These are phyloP conservation scores for Bretziella fagacearum DNA, from an alignment of 2,329 filamentous ascomycete genomes.

Conservation along the genomic window DNA sequence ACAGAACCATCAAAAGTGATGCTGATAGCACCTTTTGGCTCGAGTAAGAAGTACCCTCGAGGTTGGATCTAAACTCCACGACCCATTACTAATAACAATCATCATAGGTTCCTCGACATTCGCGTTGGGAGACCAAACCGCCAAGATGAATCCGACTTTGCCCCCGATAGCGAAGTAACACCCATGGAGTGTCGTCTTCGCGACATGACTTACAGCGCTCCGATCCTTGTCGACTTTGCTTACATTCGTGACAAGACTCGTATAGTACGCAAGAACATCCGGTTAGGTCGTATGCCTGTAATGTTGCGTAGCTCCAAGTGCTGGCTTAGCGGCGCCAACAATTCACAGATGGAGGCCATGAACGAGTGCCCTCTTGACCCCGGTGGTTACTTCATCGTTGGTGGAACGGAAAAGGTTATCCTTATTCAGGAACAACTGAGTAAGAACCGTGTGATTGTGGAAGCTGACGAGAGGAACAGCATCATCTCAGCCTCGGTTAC, in stretches of 20 bases:
- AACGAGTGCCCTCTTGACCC: slow-evolving; percentile 94
- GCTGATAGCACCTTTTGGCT: slow-evolving; percentile 86
- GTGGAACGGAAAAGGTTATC: slow-evolving; percentile 96
- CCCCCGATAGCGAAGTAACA: slow-evolving; percentile 58
- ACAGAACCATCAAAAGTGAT: slow-evolving; percentile 76
- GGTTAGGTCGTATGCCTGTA: slow-evolving; percentile 81
- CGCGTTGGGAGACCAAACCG: slow-evolving; percentile 69
- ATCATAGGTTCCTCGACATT: slow-evolving; percentile 60
- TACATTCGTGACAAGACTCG: slow-evolving; percentile 69
- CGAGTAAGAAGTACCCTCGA: slow-evolving; percentile 31
- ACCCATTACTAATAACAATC: neutral
- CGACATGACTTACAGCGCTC: slow-evolving; percentile 95
- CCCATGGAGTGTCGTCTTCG: slow-evolving; percentile 93
- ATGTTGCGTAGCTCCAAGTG: slow-evolving; percentile 97
- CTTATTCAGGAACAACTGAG: slow-evolving; percentile 95
- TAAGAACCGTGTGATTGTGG: slow-evolving; percentile 97
- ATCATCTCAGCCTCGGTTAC: slow-evolving; percentile 92
- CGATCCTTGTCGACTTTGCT: slow-evolving; percentile 80
- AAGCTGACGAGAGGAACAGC: slow-evolving; percentile 79
- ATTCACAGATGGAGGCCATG: slow-evolving; percentile 75
- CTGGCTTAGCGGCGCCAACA: slow-evolving; percentile 65
- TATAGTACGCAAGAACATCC: slow-evolving; percentile 57
- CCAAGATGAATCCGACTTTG: slow-evolving; percentile 54
- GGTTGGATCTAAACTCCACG: neutral
- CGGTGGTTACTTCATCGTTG: slow-evolving; percentile 94